These are phyloP conservation scores for Pyrenophora seminiperda DNA, from an alignment of 2,329 filamentous ascomycete genomes.

Conservation along the genomic window DNA sequence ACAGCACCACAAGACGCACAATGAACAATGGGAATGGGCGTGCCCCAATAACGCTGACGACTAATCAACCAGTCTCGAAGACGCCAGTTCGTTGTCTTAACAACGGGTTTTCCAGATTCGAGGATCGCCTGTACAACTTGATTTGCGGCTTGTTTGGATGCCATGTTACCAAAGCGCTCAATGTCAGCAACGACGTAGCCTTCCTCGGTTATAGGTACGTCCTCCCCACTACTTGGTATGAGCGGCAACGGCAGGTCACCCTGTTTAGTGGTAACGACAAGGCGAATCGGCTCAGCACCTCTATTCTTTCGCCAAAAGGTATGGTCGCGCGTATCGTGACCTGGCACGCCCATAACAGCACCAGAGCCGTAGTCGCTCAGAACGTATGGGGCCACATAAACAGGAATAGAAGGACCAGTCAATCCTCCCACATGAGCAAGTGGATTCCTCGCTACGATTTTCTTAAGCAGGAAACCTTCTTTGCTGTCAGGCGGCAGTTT, in stretches of 20 bases:
- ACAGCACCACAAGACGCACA: conserved; percentile 77
- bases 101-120: conserved; percentile 60
- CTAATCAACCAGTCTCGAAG: conserved; percentile 89
- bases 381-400: conserved; percentile 85
- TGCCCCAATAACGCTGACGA: conserved; percentile 90
- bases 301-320: conserved; percentile 79
- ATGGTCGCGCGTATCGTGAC: conserved; percentile 78
- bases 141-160: conserved; percentile 66
- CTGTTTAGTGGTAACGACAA: conserved; percentile 54
- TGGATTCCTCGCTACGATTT: conserved; percentile 40
- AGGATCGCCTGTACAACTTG: conserved; percentile 61
- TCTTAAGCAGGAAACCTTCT: conserved; percentile 69
- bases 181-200: conserved; percentile 72
- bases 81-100: conserved; percentile 73
- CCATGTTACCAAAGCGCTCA: conserved; percentile 66
- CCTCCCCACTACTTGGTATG: conserved; percentile 47
- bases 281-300: conserved; percentile 62
- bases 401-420: conserved; percentile 63
- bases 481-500: conserved; percentile 63
- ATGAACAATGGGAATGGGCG: conserved; percentile 87
- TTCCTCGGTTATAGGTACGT: conserved; percentile 64
- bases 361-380: conserved; percentile 84
- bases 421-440: conserved; percentile 60
- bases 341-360: conserved; percentile 90
- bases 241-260: conserved; percentile 15